Evolutionary conservation across 768 basidiomycete genomes (phyloP), one percentile per base, ranked within the genome.

Genomic region (Mrakia frigida): DNA sequence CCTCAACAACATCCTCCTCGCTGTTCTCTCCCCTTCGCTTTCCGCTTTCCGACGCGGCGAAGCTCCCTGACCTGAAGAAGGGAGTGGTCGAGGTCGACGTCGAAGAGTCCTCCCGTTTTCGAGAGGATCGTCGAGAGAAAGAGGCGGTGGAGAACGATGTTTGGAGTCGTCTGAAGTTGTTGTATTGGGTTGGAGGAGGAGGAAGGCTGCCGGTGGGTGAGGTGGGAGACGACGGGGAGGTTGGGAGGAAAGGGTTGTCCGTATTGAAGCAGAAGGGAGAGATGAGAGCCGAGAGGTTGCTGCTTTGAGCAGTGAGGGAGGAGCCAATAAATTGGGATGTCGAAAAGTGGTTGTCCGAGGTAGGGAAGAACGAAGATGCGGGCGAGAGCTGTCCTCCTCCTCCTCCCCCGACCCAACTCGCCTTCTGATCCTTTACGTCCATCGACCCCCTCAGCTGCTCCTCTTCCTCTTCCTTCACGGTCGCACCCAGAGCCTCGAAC

Each of bases 391-490:
- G 46, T 18, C 46, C 46, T 50, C 28, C 60, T 28, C 60, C 31
- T 35, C 60, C 33, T 5, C n/a, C 60, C 18, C 60, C 60, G 10
- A 33, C 31, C 61, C 33, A 63, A 16, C 18, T 37, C 16, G 3
- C 61, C 43, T 53, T 31, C 43, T 70, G 31, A 11, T 11, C 31
- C 67, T 43, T 69, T 41, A 11, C 11, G 11, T 28, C 35, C 25
- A 41, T 46, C 67, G 67, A 43, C 35, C 67, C n/a, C 23, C 67
- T 69, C 25, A 56, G 56, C 56, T 56, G 67, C 18, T 70, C 46
- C 46, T 43, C 39, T 13, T 28, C 46, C 6, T 43, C 43, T 50
- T 31, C 43, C 50, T 70, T 31, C 1, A 46, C 14, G 3, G 23
- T 14, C 41, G 7, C 28, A 31, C 43, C 11, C 39, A 13, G 13